Percentiles rank a stretch among this genome's conserved stretches.
phyloP scores from a whole-genome alignment of 2,329 filamentous ascomycete genomes.

The Aspergillus hortae region DNA sequence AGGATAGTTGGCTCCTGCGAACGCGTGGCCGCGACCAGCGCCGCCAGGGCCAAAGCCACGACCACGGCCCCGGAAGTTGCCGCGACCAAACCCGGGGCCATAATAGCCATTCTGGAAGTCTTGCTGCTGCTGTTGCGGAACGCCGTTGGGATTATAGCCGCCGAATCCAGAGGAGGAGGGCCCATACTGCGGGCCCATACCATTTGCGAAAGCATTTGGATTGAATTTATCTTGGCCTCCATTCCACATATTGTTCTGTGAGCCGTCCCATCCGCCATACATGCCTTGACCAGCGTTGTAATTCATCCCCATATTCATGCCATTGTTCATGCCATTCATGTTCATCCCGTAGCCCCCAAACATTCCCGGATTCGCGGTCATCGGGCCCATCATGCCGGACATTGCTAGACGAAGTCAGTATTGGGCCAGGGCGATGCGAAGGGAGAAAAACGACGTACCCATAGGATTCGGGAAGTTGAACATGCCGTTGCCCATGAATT shows the following conservation, averaged over 20 bases:
- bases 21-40: conserved; percentile 34
- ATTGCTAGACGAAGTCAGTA: conserved; percentile 55
- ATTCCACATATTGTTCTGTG: conserved; percentile 71
- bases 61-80: conserved; percentile 57
- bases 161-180: conserved; percentile 72
- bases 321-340: conserved; percentile 78
- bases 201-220: conserved; percentile 70
- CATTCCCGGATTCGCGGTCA: conserved; percentile 48
- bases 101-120: conserved; percentile 74
- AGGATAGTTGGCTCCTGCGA: conserved; percentile 29
- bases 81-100: conserved; percentile 66
- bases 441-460: conserved; percentile 59
- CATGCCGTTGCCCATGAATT: conserved; percentile 51
- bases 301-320: conserved; percentile 72
- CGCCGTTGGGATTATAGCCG: conserved; percentile 68
- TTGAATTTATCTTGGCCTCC: conserved; percentile 86
- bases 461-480: conserved; percentile 75
- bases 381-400: conserved; percentile 74
- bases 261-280: conserved; percentile 77
- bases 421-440: not conserved
- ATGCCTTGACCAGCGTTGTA: conserved; percentile 55
- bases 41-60: conserved; percentile 50
- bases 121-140: conserved; percentile 62
- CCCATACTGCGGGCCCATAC: conserved; percentile 79
- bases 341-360: conserved; percentile 59